These are phyloP conservation scores for Cunninghamia lanceolata DNA, from an alignment of 75 land plant genomes.

Conservation along the genomic window DNA sequence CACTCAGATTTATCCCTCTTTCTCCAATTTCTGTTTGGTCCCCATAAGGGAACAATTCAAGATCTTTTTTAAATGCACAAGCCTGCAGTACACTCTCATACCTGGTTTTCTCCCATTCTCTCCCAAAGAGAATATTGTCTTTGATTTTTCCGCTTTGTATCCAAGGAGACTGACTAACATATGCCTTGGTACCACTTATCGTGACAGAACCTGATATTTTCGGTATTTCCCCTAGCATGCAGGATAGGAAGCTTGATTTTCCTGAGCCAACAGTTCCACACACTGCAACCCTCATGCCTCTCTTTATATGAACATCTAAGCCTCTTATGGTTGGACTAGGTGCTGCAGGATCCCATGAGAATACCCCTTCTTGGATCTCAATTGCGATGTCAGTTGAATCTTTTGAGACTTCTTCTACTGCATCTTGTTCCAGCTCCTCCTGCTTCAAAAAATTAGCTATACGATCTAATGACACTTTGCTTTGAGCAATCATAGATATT, in stretches of 20 bases:
- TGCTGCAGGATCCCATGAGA: slow-evolving; percentile 50
- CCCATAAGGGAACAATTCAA: slow-evolving; percentile 29
- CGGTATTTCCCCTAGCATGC: slow-evolving; percentile 40
- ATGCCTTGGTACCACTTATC: slow-evolving; percentile 74
- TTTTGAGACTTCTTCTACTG: slow-evolving; percentile 36
- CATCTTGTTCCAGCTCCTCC: slow-evolving; percentile 59
- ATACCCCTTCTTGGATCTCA: slow-evolving; percentile 25
- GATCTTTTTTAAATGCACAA: slow-evolving; percentile 72
- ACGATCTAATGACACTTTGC: slow-evolving; percentile 33
- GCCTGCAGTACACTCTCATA: slow-evolving; percentile 59
- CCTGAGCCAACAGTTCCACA: too few species aligned
- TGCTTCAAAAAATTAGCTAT: slow-evolving; percentile 61
- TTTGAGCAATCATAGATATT: slow-evolving; percentile 33
- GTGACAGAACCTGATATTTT: slow-evolving; percentile 61
- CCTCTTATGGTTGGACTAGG: slow-evolving; percentile 42
- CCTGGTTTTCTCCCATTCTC: too few species aligned
- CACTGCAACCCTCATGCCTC: slow-evolving; percentile 31
- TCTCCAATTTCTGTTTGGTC: too few species aligned
- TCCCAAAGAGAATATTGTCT: too few species aligned
- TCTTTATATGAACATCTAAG: slow-evolving; percentile 46
- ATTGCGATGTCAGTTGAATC: slow-evolving; percentile 39
- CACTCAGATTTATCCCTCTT: too few species aligned
- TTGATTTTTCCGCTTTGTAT: slow-evolving; percentile 47
- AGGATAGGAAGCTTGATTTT: too few species aligned
- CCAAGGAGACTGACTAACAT: slow-evolving; percentile 91